These are phyloP conservation scores for Nitzschia palea DNA, from an alignment of 108 stramenopile species.

Conservation along the genomic window DNA sequence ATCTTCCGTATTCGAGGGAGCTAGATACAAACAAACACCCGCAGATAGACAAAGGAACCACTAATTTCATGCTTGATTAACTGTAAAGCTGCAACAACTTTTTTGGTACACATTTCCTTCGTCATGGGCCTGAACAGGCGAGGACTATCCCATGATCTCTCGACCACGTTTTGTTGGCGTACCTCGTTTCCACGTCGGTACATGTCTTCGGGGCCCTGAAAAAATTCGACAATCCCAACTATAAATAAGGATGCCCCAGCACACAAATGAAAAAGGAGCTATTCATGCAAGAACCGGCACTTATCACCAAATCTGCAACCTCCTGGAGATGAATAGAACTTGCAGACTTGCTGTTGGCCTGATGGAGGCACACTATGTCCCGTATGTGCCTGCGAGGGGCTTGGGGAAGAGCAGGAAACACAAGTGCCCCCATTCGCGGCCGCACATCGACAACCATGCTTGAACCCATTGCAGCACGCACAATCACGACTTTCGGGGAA, in stretches of 20 bases:
- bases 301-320: conserved; percentile 47
- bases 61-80: too few relatives aligned
- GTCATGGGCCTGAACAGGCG: too few relatives aligned
- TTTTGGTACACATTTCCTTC: too few relatives aligned
- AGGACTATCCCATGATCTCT: too few relatives aligned
- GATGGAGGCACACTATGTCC: neutral
- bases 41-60: too few relatives aligned
- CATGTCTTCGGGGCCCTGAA: too few relatives aligned
- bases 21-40: too few relatives aligned
- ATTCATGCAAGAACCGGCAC: conserved; percentile 26
- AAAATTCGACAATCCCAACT: too few relatives aligned
- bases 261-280: neutral
- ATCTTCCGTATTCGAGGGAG: too few relatives aligned
- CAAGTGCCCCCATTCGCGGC: conserved; percentile 10
- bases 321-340: conserved; percentile 41
- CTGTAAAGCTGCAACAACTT: too few relatives aligned
- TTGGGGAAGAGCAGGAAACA: neutral
- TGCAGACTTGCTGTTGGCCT: conserved; percentile 23
- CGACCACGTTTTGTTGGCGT: too few relatives aligned
- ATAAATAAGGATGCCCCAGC: neutral
- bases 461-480: conserved; percentile 49
- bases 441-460: conserved; percentile 43
- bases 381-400: conserved; percentile 5
- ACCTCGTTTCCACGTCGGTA: too few relatives aligned
- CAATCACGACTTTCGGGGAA: conserved; percentile 57